Evolutionary conservation across 495 filamentous ascomycete genomes (phyloP), one percentile per base, ranked within the genome.

Genomic region (Chaetomium cochliodes): DNA sequence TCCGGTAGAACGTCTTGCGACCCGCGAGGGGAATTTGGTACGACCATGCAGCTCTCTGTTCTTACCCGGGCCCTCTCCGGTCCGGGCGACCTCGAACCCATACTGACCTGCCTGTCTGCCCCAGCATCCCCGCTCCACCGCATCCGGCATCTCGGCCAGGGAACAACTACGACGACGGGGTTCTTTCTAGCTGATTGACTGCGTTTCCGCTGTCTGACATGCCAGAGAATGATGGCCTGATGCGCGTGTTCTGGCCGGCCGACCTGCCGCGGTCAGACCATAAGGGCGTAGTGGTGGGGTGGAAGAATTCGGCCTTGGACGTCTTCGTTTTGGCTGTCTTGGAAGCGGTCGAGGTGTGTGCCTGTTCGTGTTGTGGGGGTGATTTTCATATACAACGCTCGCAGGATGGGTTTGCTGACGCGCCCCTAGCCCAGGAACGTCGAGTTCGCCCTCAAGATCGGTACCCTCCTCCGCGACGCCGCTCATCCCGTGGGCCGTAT

Each of bases 241-340:
- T 98, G 86, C 90, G 94, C 76, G 86, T 99, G 80, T 98, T 99
- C 78, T 99, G 94, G 94, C 94, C 94, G 66, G 88, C 89, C 65
- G 92, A 98, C 80, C 86, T 90, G 44, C 81, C 87, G 26, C 85
- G 87, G 72, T 88, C 84, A 25, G 87, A 86, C 58, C 79, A 82
- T 23, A 84, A 89, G 41, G 96, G 96, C 9, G 89, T 96, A 52
- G 86, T 99, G 63, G 90, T 99, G 22, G 94, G 94, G 65, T 99
- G 92, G 92, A 84, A 90, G 65, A 99, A 99, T 72, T 97, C 93
- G 42, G 88, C 88, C 64, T 79, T 91, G 56, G 94, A 99, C 78
- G 77, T 97, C 37, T 88, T 98, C 69, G 92, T 98, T 28, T 84
- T 97, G 60, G 87, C 92, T 12, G 86, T 97, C 42, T 76, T 99